Percentiles rank a stretch among this genome's conserved stretches.
phyloP scores from a whole-genome alignment of 768 basidiomycete genomes.

The Tricholoma terreum region DNA sequence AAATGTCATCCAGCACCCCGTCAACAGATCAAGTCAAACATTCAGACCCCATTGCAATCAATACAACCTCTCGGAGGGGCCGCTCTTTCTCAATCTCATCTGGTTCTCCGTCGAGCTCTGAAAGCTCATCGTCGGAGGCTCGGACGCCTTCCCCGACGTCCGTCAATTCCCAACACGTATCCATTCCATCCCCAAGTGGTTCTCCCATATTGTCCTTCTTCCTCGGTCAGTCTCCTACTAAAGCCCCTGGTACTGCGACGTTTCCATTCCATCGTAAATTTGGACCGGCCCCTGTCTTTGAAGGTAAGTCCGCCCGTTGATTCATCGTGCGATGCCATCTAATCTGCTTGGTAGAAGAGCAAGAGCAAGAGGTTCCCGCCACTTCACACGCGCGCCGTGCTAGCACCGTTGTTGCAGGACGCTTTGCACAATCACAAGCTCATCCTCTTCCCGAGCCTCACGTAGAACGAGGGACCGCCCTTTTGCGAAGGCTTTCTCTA shows the following conservation, averaged over 20 bases:
- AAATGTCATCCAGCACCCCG: constrained; percentile 24
- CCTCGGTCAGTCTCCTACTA: constrained; percentile 59
- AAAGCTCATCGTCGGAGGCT: constrained; percentile 50
- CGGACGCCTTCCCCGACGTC: constrained; percentile 51
- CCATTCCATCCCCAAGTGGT: constrained; percentile 51
- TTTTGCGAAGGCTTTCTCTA: constrained; percentile 74
- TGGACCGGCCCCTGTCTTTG: constrained; percentile 52
- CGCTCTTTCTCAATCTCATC: constrained; percentile 68
- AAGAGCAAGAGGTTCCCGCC: constrained; percentile 38
- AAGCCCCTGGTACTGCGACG: constrained; percentile 40
- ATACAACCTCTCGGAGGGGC: constrained; percentile 37
- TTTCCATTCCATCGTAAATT: constrained; percentile 64
- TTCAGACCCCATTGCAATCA: constrained; percentile 67
- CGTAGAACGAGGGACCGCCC: constrained; percentile 64
- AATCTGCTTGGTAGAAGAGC: constrained; percentile 34
- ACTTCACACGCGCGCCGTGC: constrained; percentile 56
- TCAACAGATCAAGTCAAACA: constrained; percentile 34
- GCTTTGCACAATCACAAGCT: constrained; percentile 46
- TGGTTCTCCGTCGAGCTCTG: constrained; percentile 46
- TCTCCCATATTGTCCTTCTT: constrained; percentile 75
- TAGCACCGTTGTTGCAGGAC: constrained; percentile 52
- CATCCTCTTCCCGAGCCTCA: constrained; percentile 43
- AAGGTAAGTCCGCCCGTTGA: constrained; percentile 43
- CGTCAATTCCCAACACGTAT: constrained; percentile 38
- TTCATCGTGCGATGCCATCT: background rate